Conservation (phyloP, 2,329 filamentous ascomycete species). For the Aspergillus sp. region DNA sequence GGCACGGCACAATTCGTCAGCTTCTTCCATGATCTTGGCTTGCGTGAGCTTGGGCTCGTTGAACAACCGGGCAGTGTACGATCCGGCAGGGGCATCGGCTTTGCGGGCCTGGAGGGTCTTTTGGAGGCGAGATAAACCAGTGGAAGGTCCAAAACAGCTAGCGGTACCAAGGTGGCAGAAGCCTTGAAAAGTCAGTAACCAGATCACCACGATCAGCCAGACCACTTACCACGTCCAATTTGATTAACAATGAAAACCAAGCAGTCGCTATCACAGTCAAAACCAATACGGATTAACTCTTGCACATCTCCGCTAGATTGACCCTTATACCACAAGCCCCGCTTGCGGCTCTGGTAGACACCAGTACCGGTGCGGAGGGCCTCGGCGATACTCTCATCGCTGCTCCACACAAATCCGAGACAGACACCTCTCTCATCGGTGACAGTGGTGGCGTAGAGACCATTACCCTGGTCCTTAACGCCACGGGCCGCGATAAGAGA, state of each 20-base stretch:
- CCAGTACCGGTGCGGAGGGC: conserved; percentile 78
- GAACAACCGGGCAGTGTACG: conserved; percentile 91
- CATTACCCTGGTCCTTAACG: conserved; percentile 78
- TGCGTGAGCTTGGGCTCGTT: conserved; percentile 84
- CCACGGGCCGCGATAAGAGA: conserved; percentile 73
- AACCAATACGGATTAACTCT: conserved; percentile 76
- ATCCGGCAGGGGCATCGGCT: conserved; percentile 77
- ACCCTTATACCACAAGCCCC: conserved; percentile 95
- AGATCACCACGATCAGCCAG: background rate
- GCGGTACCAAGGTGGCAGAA: conserved; percentile 95
- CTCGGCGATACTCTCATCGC: conserved; percentile 82
- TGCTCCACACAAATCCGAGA: conserved; percentile 91
- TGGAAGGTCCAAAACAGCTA: conserved; percentile 86
- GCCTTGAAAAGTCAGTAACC: conserved; percentile 42
- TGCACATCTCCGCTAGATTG: conserved; percentile 93
- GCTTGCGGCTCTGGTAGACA: conserved; percentile 94
- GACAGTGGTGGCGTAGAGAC: conserved; percentile 84
- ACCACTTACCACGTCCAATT: conserved; percentile 66
- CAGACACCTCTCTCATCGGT: conserved; percentile 83
- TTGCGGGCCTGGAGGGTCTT: conserved; percentile 83
- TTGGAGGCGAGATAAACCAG: conserved; percentile 79
- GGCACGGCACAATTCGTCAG: conserved; percentile 89
- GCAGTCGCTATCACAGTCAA: conserved; percentile 94
- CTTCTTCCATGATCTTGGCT: conserved; percentile 98
- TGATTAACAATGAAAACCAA: conserved; percentile 87